Evolutionary conservation across 2,329 filamentous ascomycete genomes (phyloP).

Genomic region (Xylariomycetidae sp.): DNA sequence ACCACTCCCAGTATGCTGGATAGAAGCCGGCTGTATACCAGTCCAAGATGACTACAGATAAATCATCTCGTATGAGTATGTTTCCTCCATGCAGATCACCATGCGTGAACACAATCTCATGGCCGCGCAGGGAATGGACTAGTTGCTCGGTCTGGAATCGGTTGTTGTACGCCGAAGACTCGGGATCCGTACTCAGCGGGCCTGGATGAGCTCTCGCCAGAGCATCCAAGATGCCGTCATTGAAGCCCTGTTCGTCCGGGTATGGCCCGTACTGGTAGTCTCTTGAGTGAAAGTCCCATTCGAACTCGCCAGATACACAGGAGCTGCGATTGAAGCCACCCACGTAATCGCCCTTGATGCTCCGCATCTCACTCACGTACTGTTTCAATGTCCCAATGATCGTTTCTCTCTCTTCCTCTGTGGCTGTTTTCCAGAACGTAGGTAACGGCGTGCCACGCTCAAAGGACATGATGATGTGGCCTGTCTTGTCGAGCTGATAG

Average conservation of each 20-base stretch:
- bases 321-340: slow-evolving; percentile 6
- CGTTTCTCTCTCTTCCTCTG: slow-evolving; percentile 3
- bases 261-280: slow-evolving; percentile 9
- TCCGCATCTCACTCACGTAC: slow-evolving; percentile 6
- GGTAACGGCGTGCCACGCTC: slow-evolving; percentile 3
- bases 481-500: slow-evolving; percentile 4
- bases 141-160: slow-evolving; percentile 5
- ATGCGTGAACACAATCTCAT: slow-evolving; percentile 11
- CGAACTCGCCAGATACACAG: slow-evolving; percentile 3
- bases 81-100: slow-evolving; percentile 7
- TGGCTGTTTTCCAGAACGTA: slow-evolving; percentile 6
- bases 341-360: slow-evolving; percentile 7
- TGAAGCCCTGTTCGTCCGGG: slow-evolving; percentile 6
- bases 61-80: slow-evolving; percentile 9
- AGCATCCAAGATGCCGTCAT: slow-evolving; percentile 8
- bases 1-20: slow-evolving; percentile 12
- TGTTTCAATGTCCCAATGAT: slow-evolving; percentile 4
- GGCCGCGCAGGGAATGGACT: slow-evolving; percentile 8
- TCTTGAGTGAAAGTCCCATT: slow-evolving; percentile 3
- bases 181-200: slow-evolving; percentile 4
- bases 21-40: slow-evolving; percentile 10
- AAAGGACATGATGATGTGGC: slow-evolving; percentile 8
- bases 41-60: slow-evolving; percentile 7
- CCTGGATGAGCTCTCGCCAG: slow-evolving; percentile 3
- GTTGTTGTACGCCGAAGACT: slow-evolving; percentile 4